These are phyloP conservation scores for Tetracladium maxilliforme DNA, from an alignment of 2,329 filamentous ascomycete species.

Conservation along the genomic window DNA sequence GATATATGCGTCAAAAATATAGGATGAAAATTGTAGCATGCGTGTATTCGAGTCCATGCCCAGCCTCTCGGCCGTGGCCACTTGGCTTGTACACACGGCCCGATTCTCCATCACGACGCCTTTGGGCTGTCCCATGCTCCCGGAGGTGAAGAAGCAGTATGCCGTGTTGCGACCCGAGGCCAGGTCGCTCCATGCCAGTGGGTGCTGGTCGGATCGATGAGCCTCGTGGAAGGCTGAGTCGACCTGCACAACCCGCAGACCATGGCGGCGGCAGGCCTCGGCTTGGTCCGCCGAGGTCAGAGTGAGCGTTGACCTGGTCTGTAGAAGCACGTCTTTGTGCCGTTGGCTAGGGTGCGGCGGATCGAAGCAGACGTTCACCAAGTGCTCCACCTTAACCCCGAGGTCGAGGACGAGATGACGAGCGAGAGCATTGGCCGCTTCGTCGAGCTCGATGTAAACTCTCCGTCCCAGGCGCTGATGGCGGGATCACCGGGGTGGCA, in stretches of 20 bases:
- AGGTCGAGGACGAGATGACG: slow-evolving; percentile 31
- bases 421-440: slow-evolving; percentile 48
- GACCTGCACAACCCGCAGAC: too few species aligned
- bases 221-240: too few species aligned
- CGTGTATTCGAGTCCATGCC: slow-evolving; percentile 26
- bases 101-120: slow-evolving; percentile 58
- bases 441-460: slow-evolving; percentile 57
- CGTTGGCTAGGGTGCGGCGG: slow-evolving; percentile 53
- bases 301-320: too few species aligned
- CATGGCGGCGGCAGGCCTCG: too few species aligned
- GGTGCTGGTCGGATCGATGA: too few species aligned
- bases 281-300: too few species aligned
- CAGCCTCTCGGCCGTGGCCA: slow-evolving; percentile 50
- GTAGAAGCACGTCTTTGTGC: slow-evolving; percentile 42
- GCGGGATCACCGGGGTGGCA: too few species aligned
- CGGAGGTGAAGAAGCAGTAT: slow-evolving; percentile 28
- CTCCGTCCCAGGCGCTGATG: too few species aligned
- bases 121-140: slow-evolving; percentile 26
- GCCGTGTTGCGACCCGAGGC: too few species aligned
- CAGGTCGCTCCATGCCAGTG: too few species aligned
- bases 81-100: slow-evolving; percentile 64
- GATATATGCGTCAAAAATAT: too few species aligned
- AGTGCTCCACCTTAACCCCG: slow-evolving; percentile 32
- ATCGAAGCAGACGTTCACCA: slow-evolving; percentile 62
- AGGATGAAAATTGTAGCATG: too few species aligned